Evolutionary conservation across 2,329 filamentous ascomycete genomes (phyloP), one percentile per base, ranked within the genome.

Genomic region (Penicillium capsulatum): DNA sequence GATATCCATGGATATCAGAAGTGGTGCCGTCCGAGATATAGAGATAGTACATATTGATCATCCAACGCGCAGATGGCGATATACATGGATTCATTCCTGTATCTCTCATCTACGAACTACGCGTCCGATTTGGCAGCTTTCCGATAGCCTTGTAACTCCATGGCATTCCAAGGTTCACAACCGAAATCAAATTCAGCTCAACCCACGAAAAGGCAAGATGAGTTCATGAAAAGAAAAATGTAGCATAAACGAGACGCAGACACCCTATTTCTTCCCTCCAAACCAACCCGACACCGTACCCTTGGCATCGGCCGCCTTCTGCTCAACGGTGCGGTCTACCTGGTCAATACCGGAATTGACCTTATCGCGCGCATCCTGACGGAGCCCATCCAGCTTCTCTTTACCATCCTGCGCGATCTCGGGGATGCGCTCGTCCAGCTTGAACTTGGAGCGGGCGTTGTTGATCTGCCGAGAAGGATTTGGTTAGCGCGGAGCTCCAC

Each of bases 281-380:
- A 96, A 94, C 90, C 89, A 96, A 63, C 84, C 79, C 29, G 84
- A 86, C 56, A 94, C 67, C 49, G 84, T 84, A 57, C 81, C 79
- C 80, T 95, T 95, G 31, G 88, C 85, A 73, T 95, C 84, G 36
- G 81, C 68, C 3, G 88, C 80, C 51, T 81, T 81, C 51, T 86
- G 73, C 72, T 90, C 85, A 36, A 95, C 83, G 51, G 81, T 89
- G 57, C 80, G 79, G 69, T 95, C 90, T 57, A 90, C 83, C 64
- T 84, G 79, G 67, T 96, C 84, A 36, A 92, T 69, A 7, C 72
- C 70, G 31, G 60, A 60, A 52, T 75, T 72, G 50, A 78, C 47
- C 42, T 74, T 67, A 40, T 68, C 70, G 44, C 68, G 66, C 2
- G 74, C 80, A 58, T 88, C 85, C 62, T 82, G 79, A 55, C 83